Conservation (phyloP, 768 basidiomycete species). For the Strobilomyces dryophilus region DNA sequence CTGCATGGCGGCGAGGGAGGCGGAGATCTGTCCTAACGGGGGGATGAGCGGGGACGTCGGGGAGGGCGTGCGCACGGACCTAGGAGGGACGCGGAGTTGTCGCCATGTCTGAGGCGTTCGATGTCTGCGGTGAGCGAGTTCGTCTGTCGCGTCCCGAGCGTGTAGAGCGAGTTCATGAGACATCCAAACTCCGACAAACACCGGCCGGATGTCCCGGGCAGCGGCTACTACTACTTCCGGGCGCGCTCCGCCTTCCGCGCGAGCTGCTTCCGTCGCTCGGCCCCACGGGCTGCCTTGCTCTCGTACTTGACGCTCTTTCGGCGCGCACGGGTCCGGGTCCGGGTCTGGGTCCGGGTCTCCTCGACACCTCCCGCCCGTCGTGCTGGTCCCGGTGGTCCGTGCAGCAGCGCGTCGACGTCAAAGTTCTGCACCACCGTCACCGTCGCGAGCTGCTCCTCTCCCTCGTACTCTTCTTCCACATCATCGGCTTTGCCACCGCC, state of each 20-base stretch:
- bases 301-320: constrained; percentile 53
- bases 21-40: constrained; percentile 88
- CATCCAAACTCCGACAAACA: constrained; percentile 1
- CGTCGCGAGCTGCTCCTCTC: constrained; percentile 80
- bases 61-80: constrained; percentile 46
- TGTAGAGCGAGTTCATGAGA: constrained; percentile 93
- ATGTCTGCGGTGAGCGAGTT: constrained; percentile 85
- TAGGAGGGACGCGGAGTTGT: constrained; percentile 74
- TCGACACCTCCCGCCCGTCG: too few species aligned
- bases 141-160: constrained; percentile 88
- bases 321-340: neutral
- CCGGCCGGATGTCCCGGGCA: constrained; percentile 12
- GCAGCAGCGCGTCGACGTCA: constrained; percentile 61
- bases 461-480: constrained; percentile 70
- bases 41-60: neutral
- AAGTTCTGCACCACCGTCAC: constrained; percentile 93
- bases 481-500: constrained; percentile 29
- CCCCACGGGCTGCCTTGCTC: constrained; percentile 61
- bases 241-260: constrained; percentile 68
- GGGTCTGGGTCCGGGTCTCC: neutral
- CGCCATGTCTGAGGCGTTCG: constrained; percentile 75
- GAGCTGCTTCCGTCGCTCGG: constrained; percentile 59
- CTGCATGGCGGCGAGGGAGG: constrained; percentile 92
- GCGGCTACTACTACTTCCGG: constrained; percentile 29
- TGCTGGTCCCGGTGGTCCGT: constrained; percentile 34